Evolutionary conservation across 208 protist genomes (phyloP), one percentile per base, ranked within the genome.

Genomic region (Leptomonas seymouri): DNA sequence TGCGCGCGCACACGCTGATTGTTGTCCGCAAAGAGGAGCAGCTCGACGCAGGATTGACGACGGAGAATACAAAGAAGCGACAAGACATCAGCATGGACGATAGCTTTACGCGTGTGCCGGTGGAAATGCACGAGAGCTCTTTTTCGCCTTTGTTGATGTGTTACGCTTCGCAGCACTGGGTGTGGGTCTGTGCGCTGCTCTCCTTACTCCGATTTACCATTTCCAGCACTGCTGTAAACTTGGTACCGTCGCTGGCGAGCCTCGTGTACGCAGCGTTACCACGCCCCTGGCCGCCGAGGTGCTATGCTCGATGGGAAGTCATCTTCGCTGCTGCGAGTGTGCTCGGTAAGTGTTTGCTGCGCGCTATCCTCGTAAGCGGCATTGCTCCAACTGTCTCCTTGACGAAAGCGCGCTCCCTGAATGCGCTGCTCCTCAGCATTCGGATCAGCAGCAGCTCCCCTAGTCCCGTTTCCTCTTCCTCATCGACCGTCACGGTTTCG

Each of bases 171-270:
- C 60, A 72, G 25, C 54, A 76, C 60, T 78, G 74, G 44, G 31
- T 74, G 23, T 63, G 54, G 60, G 4, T 85, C 23, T 84, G 81
- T 25, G 68, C 68, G 45, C 39, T 89, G 41, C 42, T 74, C 9
- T 71, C 78, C 44, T 54, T 82, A 31, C 20, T 86, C 34, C 82
- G 82, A 30, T 89, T 78, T 45, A 76, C 78, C 44, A 23, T 86
- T 31, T 74, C 74, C 23, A 76, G 78, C 23, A 84, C 81, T 0
- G 46, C 77, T 23, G 36, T 76, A 21, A 83, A 84, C 56, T 57
- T 89, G 25, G 16, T 77, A 0, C 75, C 79, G 27, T 86, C 81
- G 5, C 49, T 86, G 15, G 69, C 68, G 0, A 57, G 57, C 20
- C 46, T 81, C 16, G 53, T 74, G 9, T 82, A 82, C 71, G 72